These are phyloP conservation scores for Blastocladiella britannica DNA, from an alignment of 192 early-diverging fungal genomes.

Conservation along the genomic window DNA sequence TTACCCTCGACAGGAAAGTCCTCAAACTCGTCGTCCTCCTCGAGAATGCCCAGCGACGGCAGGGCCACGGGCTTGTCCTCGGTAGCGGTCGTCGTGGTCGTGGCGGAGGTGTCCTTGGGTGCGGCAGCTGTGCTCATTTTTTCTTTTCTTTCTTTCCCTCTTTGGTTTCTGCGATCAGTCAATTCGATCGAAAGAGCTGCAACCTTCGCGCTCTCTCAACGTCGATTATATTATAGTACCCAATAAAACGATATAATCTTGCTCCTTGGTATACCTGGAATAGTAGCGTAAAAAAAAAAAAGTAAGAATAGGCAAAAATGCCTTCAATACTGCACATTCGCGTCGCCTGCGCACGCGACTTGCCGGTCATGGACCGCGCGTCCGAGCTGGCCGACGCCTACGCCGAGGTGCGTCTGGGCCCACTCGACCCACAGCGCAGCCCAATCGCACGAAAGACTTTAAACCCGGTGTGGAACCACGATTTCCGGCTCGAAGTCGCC, in stretches of 20 bases:
- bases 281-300: too few relatives aligned
- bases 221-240: too few relatives aligned
- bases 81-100: neutral
- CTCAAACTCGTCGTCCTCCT: constrained; percentile 89
- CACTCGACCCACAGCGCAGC: constrained; percentile 42
- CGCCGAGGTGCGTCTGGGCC: constrained; percentile 53
- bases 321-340: constrained; percentile 61
- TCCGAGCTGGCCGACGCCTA: constrained; percentile 68
- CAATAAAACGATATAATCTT: too few relatives aligned
- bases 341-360: constrained; percentile 42
- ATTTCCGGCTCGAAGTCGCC: constrained; percentile 54
- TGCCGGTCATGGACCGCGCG: constrained; percentile 65
- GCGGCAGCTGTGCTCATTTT: too few relatives aligned
- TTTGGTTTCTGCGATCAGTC: too few relatives aligned
- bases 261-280: too few relatives aligned
- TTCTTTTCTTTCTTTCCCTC: too few relatives aligned
- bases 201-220: too few relatives aligned
- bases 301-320: constrained; percentile 14
- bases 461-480: constrained; percentile 65
- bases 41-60: constrained; percentile 44
- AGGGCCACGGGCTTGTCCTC: constrained; percentile 6
- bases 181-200: too few relatives aligned
- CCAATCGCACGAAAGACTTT: constrained; percentile 45
- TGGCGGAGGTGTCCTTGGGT: neutral
- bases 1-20: constrained; percentile 71